A percentile compares a stretch with the other conserved stretches of the same genome.
Conservation (phyloP, 2,329 filamentous ascomycete genomes). For the Diaporthe nobilis region DNA sequence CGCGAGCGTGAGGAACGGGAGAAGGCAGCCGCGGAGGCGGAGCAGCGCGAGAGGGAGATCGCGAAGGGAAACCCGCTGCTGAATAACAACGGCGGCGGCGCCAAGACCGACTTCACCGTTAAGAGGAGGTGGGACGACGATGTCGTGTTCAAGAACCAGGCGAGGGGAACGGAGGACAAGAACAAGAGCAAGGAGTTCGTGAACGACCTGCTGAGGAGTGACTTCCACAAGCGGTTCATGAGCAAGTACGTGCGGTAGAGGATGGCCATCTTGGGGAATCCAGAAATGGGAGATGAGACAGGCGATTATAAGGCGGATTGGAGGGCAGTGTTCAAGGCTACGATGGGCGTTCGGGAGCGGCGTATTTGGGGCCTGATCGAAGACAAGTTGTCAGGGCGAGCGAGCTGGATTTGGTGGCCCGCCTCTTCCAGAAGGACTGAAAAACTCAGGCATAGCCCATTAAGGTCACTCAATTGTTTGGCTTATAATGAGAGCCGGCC, state of each 20-base stretch:
- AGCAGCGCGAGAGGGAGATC: conserved; percentile 88
- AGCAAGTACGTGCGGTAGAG: conserved; percentile 71
- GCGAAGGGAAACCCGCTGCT: conserved; percentile 93
- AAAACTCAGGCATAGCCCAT: not conserved
- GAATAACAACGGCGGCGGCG: conserved; percentile 61
- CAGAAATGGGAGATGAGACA: not conserved
- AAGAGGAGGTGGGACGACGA: conserved; percentile 97
- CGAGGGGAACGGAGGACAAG: conserved; percentile 92
- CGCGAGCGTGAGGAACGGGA: conserved; percentile 87
- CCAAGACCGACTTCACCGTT: conserved; percentile 85
- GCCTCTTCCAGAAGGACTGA: not conserved
- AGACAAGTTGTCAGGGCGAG: not conserved
- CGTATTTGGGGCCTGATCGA: not conserved
- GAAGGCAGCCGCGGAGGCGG: conserved; percentile 83
- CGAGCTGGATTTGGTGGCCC: not conserved
- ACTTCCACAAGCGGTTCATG: conserved; percentile 99
- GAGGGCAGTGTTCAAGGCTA: not conserved
- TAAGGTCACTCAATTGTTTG: not conserved
- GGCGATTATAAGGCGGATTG: not conserved
- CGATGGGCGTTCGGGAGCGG: too few species aligned
- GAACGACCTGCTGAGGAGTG: conserved; percentile 92
- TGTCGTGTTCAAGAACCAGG: conserved; percentile 99
- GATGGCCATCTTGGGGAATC: not conserved
- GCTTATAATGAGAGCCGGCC: not conserved
- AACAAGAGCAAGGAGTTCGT: conserved; percentile 93